phyloP scores from a whole-genome alignment of 2,329 filamentous ascomycete genomes.

The Stemphylium lycopersici region DNA sequence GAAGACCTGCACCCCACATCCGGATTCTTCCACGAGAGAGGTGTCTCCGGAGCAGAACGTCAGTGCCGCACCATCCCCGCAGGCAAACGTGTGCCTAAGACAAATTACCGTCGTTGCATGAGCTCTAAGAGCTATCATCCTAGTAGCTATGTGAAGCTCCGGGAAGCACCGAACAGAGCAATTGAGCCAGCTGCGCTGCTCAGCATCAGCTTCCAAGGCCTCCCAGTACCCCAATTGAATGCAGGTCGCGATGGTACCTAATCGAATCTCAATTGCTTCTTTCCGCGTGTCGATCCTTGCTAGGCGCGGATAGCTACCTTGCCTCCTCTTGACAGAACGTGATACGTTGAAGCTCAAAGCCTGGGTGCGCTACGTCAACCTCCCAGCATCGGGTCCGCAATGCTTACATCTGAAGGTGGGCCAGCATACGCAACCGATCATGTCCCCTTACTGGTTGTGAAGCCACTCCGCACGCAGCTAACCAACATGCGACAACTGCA shows the following conservation, averaged over 20 bases:
- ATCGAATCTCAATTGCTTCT: background rate
- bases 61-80: constrained; percentile 30
- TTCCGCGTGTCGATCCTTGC: background rate
- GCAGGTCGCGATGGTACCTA: background rate
- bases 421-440: constrained; percentile 19
- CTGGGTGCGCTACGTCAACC: background rate
- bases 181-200: background rate
- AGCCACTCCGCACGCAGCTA: constrained; percentile 35
- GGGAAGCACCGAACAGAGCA: constrained; percentile 18
- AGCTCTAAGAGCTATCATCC: constrained; percentile 11
- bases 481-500: constrained; percentile 22
- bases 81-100: constrained; percentile 14
- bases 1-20: constrained; percentile 45
- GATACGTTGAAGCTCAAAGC: constrained; percentile 16
- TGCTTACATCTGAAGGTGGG: constrained; percentile 23
- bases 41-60: constrained; percentile 16
- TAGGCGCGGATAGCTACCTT: background rate
- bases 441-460: constrained; percentile 17
- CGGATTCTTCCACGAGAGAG: constrained; percentile 28
- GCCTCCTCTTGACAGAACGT: background rate
- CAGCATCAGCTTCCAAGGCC: background rate
- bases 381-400: constrained; percentile 35
- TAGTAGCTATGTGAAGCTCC: constrained; percentile 12
- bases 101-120: constrained; percentile 14
- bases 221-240: background rate